Conservation (phyloP, 148 eudicot species). For the Beta vulgaris region DNA sequence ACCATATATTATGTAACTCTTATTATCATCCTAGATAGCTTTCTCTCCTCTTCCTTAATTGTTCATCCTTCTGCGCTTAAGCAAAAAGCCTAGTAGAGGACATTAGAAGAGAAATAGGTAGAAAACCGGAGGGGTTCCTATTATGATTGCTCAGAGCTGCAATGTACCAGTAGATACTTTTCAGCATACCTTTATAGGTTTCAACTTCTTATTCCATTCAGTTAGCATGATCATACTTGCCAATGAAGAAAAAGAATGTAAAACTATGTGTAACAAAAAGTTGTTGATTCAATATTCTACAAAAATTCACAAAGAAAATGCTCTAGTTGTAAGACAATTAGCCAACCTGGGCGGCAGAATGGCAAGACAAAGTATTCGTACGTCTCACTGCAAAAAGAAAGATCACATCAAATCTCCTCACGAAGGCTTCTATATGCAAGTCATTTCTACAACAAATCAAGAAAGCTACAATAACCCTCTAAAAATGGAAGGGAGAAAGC, state of each 20-base stretch:
- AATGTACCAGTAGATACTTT: background rate
- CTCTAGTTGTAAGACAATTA: background rate
- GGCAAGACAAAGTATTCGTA: slow-evolving; percentile 35
- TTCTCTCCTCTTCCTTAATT: background rate
- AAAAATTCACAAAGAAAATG: background rate
- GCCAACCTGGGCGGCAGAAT: slow-evolving; percentile 81
- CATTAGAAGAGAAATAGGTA: background rate
- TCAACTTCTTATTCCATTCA: background rate
- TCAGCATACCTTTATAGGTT: background rate
- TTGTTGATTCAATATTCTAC: background rate
- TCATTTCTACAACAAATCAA: background rate
- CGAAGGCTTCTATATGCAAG: background rate
- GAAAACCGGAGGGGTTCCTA: background rate
- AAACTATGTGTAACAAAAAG: background rate
- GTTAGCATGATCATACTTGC: background rate
- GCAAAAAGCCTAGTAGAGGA: background rate
- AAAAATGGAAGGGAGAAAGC: background rate
- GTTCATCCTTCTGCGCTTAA: background rate
- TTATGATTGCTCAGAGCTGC: background rate
- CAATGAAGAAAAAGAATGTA: background rate
- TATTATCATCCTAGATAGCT: background rate
- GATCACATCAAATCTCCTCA: slow-evolving; percentile 4
- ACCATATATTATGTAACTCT: background rate
- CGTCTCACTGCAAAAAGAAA: slow-evolving; percentile 31
- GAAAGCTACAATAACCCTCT: background rate